Percentiles rank a stretch among this genome's conserved stretches.
These are phyloP conservation scores for Plectranthus barbatus DNA, from an alignment of 257 asterid species.

Conservation along the genomic window DNA sequence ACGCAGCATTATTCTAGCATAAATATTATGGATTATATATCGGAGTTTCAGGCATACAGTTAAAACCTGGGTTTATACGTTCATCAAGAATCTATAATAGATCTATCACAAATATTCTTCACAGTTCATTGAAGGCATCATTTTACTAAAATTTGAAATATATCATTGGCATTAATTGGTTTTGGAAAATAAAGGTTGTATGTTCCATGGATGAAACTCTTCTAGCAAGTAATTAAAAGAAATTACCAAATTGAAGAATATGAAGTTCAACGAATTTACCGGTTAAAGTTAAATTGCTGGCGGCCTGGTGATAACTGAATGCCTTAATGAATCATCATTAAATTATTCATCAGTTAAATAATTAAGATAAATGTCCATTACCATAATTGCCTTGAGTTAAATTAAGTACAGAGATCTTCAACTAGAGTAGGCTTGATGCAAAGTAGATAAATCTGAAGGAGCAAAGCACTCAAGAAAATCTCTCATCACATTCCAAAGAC, in stretches of 20 bases:
- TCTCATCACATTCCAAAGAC: neutral
- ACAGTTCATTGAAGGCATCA: neutral
- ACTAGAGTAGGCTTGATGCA: constrained; percentile 6
- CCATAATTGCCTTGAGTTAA: neutral
- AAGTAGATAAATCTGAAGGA: neutral
- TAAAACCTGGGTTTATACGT: neutral
- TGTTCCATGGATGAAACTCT: too few species aligned
- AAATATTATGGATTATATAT: neutral
- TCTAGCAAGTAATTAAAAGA: too few species aligned
- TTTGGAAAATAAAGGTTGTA: too few species aligned
- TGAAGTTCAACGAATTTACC: too few species aligned
- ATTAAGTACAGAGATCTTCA: neutral
- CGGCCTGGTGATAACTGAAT: too few species aligned
- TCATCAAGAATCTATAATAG: neutral
- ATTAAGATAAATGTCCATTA: neutral
- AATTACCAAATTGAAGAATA: too few species aligned
- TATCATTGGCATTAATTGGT: too few species aligned
- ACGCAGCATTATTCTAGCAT: neutral
- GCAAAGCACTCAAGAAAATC: neutral
- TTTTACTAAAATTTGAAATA: neutral
- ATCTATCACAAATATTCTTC: neutral
- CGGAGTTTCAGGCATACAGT: neutral
- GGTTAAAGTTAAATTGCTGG: too few species aligned
- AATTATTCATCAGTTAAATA: neutral
- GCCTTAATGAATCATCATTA: neutral